Evolutionary conservation across 1,284 basidiomycete genomes (phyloP), one percentile per base, ranked within the genome.

Genomic region (Sporisorium exsertum): DNA sequence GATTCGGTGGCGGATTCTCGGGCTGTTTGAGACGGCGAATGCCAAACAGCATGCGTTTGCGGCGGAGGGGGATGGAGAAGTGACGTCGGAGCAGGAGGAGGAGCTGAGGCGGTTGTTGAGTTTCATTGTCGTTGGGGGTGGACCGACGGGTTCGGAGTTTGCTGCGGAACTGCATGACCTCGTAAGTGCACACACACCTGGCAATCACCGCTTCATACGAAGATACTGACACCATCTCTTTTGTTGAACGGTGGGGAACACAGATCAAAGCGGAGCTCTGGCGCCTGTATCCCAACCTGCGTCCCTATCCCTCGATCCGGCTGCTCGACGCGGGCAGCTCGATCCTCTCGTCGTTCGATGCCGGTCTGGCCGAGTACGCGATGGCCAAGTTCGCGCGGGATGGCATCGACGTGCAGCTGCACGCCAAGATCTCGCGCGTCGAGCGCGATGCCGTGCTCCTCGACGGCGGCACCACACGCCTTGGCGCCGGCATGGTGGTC

Each of bases 131-230:
- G 78, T 80, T 0, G 78, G 78, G 7, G 79, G 79, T 27, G 79
- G 79, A 0, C 78, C 79, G 2, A 80, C 80, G 9, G 79, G 77
- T 0, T 43, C 50, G 16, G 77, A 81, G 50, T 72, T 79, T 12
- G 72, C 78, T 0, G 93, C 94, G 9, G 94, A 96, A 85, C 86
- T 97, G 63, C 91, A 93, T 70, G 94, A 97, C 84, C 88, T 96
- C 46, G 43, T 47, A 24, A 33, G 55, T 35, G 12, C 5, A 12
- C n/a, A n/a, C n/a, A n/a, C n/a, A n/a, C n/a, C n/a, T n/a, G n/a
- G n/a, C n/a, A n/a, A n/a, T n/a, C n/a, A n/a, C n/a, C n/a, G n/a
- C n/a, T n/a, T n/a, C n/a, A n/a, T n/a, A n/a, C n/a, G n/a, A n/a
- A n/a, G n/a, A n/a, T n/a, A n/a, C n/a, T n/a, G n/a, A n/a, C n/a